These are phyloP conservation scores for Albugo laibachii DNA, from an alignment of 352 stramenopile genomes.

Conservation along the genomic window DNA sequence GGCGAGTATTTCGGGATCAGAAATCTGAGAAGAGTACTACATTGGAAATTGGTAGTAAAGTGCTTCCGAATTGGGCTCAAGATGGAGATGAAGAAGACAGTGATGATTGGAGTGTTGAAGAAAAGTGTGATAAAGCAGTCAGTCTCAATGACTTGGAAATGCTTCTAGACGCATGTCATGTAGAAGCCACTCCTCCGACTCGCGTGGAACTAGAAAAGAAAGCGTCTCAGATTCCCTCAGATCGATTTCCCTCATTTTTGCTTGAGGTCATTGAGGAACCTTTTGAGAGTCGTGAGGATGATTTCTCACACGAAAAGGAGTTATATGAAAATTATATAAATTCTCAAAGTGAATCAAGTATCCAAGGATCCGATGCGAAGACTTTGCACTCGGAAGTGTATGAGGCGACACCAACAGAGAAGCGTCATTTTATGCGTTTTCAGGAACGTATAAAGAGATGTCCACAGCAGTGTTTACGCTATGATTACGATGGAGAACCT, in stretches of 20 bases:
- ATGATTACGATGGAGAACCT: conserved; percentile 70
- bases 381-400: conserved; percentile 51
- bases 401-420: conserved; percentile 47
- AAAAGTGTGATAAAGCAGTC: conserved; percentile 15
- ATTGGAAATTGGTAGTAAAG: no score
- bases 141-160: conserved; percentile 30
- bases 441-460: conserved; percentile 67
- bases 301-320: conserved; percentile 51
- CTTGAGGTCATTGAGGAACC: conserved; percentile 67
- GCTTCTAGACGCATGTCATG: conserved; percentile 44
- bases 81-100: conserved; percentile 26
- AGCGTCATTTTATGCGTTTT: conserved; percentile 70
- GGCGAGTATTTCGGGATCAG: conserved; percentile 56
- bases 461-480: conserved; percentile 58
- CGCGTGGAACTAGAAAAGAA: conserved; percentile 2
- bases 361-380: conserved; percentile 36
- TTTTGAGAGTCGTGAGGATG: conserved; percentile 37
- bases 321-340: conserved; percentile 65
- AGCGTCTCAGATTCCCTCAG: background rate
- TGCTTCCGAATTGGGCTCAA: conserved; percentile 6
- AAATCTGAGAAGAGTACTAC: conserved; percentile 2
- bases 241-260: conserved; percentile 11
- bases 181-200: conserved; percentile 35
- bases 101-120: conserved; percentile 55
- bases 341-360: conserved; percentile 56